Percentiles rank a stretch among this genome's conserved stretches.
Evolutionary conservation across 2,329 filamentous ascomycete genomes (phyloP).

Genomic region (Claviceps pusilla): DNA sequence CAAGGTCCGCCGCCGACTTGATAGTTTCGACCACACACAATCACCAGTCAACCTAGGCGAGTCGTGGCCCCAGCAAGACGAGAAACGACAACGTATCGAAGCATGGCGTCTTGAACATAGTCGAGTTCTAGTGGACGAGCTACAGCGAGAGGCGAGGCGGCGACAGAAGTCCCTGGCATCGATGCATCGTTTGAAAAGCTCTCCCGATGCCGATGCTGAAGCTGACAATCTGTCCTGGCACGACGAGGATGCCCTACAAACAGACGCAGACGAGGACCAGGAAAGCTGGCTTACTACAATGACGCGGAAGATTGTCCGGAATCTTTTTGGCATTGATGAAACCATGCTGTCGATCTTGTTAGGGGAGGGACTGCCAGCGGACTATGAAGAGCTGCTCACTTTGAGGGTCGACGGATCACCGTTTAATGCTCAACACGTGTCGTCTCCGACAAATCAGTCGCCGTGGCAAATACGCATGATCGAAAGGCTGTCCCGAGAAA

Average conservation of each 20-base stretch:
- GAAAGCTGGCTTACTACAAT: slow-evolving; percentile 68
- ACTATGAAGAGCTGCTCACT: slow-evolving; percentile 31
- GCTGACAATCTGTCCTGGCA: slow-evolving; percentile 35
- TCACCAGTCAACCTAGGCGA: slow-evolving; percentile 34
- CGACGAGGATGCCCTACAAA: slow-evolving; percentile 31
- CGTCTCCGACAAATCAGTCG: slow-evolving; percentile 23
- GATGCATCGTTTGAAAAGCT: slow-evolving; percentile 13
- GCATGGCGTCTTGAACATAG: slow-evolving; percentile 88
- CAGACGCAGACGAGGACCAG: slow-evolving; percentile 27
- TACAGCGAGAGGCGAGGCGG: slow-evolving; percentile 67
- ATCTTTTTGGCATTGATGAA: slow-evolving; percentile 85
- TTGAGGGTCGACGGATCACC: slow-evolving; percentile 31
- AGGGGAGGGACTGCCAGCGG: slow-evolving; percentile 56
- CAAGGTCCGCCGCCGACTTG: slow-evolving; percentile 39
- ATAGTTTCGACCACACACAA: slow-evolving; percentile 34
- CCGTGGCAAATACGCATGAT: slow-evolving; percentile 66
- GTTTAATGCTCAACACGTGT: slow-evolving; percentile 14
- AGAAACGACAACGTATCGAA: slow-evolving; percentile 74
- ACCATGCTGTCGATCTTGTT: slow-evolving; percentile 71
- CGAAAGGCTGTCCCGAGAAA: slow-evolving; percentile 71
- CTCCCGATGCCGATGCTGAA: slow-evolving; percentile 17
- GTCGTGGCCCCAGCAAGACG: slow-evolving; percentile 46
- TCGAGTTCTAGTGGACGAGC: slow-evolving; percentile 68
- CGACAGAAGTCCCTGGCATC: slow-evolving; percentile 48
- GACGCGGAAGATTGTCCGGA: slow-evolving; percentile 71